Percentiles rank a stretch among this genome's conserved stretches.
Evolutionary conservation across 495 filamentous ascomycete species (phyloP).

Genomic region (Cercophora sp.): DNA sequence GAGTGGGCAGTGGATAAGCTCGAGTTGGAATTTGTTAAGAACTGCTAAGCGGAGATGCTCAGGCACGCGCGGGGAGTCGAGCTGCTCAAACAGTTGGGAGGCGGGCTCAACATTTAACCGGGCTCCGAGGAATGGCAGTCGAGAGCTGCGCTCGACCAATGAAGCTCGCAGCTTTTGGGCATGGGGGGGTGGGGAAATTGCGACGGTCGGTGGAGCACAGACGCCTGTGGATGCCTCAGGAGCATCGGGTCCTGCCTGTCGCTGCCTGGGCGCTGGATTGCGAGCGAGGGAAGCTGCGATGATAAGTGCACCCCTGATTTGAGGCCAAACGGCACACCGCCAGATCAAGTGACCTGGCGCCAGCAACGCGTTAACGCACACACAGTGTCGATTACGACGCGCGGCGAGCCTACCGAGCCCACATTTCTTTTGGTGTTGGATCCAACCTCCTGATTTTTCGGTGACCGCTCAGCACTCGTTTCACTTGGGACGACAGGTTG

Average conservation of each 20-base stretch:
- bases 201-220: too few species aligned
- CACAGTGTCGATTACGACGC: conserved; percentile 27
- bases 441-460: conserved; percentile 17
- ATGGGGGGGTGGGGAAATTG: too few species aligned
- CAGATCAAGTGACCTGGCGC: conserved; percentile 31
- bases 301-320: neutral
- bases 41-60: conserved; percentile 30
- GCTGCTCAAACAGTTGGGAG: conserved; percentile 20
- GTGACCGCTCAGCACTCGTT: neutral
- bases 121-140: too few species aligned
- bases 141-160: too few species aligned
- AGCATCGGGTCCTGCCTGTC: neutral
- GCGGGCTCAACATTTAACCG: conserved; percentile 25
- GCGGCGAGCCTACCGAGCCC: conserved; percentile 15
- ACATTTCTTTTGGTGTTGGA: neutral
- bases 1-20: conserved; percentile 15
- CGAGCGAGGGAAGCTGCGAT: neutral
- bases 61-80: conserved; percentile 9
- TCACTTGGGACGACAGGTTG: neutral
- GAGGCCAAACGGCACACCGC: neutral
- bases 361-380: conserved; percentile 25
- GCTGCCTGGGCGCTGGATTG: neutral
- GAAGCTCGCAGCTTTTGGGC: too few species aligned
- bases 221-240: too few species aligned
- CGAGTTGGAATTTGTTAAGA: conserved; percentile 36